Base-by-base conservation (phyloP, 2,329 filamentous ascomycete genomes). In the Chaetomiaceae sp. region DNA sequence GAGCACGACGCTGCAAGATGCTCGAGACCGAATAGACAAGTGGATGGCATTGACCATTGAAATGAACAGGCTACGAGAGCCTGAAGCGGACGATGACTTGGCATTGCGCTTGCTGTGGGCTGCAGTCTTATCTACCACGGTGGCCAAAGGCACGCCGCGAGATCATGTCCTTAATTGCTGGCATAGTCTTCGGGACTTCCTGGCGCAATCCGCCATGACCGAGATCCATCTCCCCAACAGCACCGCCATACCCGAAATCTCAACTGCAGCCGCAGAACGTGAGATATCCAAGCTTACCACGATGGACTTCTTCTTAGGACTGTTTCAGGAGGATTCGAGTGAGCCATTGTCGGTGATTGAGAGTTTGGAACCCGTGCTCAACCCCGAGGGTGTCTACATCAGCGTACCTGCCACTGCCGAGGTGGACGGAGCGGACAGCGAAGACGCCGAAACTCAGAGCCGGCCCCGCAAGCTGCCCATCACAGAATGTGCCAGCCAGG, bases 271-370 rank as follows among this genome's bases (percentile, higher is more conserved):
- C 0, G 83, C 93, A 7, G 90, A 97, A 52, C 83, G 88, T 45
- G 91, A 98, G 62, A 84, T 96, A 20, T 91, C 88, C 11, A 89
- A 90, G 58, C 75, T 97, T 27, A 95, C 88, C 12, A 97, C 91
- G 0, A 93, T 95, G 79, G 91, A 96, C 60, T 97, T 97, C 64
- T 97, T 98, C 65, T 75, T 89, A 41, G 87, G 83, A 30, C 78
- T 98, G 1, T 97, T 97, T 62, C 85, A 87, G 49, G 83, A 89
- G 30, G 85, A 93, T 47, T 78, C 83, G 48, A 81, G 84, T 38
- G 84, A 96, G 56, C 87, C 91, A 0, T 78, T 91, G 11, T 77
- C 83, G 5, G 80, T 96, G 17, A 96, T 98, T 48, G 89, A 96
- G 59, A 93, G 83, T 22, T 70, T 98, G 29, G 93, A 98, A 60